Base-by-base conservation (phyloP, 2,329 filamentous ascomycete species). In the Paecilomyces niveus region DNA sequence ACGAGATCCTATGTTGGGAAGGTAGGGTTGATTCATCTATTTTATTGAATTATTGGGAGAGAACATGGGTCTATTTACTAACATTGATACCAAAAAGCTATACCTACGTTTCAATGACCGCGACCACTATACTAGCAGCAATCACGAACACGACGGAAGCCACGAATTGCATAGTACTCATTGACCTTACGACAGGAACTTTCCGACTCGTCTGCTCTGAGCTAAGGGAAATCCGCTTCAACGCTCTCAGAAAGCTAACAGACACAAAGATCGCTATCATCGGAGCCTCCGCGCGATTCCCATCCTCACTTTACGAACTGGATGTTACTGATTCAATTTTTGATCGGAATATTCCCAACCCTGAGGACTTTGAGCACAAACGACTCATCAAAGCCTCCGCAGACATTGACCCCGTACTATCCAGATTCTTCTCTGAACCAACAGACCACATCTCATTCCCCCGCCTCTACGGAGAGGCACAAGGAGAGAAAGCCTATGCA, bases 31-130 rank as follows among this genome's bases (percentile, higher is more conserved):
- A 6, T n/a, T 26, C 5, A 26, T 26, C 24, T 26, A 26, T 26
- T 26, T 26, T 3, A 45, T 18, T 45, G 15, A 63, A 26, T 11
- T 22, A 52, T 1, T 21, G 11, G 22, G 18, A 13, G 7, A 13
- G 26, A 11, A 31, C 13, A 11, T 11, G 26, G 6, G n/a, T 31
- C 10, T 24, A n/a, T n/a, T 26, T 29, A 39, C 18, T 54, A 45
- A 33, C 50, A 55, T 31, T 10, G 15, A 11, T 26, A 26, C 24
- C 3, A 55, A 26, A 54, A 55, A 45, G 57, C 13, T 58, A 32
- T 71, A 54, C 76, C 0, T 79, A 78, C 54, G 67, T 70, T 0
- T 72, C 75, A 0, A 61, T 81, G 11, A 74, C 72, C 1, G 55
- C 67, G 1, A 67, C 67, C 4, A 64, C 67, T 4, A 56, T 81